A percentile compares a stretch with the other conserved stretches of the same genome.
These are phyloP conservation scores for Aspergillus panamensis DNA, from an alignment of 495 filamentous ascomycete species.

Conservation along the genomic window DNA sequence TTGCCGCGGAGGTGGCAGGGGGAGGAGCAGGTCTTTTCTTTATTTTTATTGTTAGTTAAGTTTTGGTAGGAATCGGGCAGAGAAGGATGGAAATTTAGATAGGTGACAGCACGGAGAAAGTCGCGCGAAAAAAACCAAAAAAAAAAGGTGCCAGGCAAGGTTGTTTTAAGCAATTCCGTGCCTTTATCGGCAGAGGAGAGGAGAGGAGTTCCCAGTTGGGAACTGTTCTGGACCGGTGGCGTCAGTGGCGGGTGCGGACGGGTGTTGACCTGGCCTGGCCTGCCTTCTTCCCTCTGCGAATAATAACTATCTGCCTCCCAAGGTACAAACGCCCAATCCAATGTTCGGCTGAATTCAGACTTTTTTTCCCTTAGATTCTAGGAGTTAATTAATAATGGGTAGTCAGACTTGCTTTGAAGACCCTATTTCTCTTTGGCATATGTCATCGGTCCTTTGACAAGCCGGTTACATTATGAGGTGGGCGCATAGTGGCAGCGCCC, in stretches of 20 bases:
- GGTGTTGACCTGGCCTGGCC: conserved; percentile 10
- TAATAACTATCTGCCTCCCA: background rate
- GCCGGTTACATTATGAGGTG: background rate
- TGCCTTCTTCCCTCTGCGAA: background rate
- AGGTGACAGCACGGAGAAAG: background rate
- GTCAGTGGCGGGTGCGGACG: conserved; percentile 29
- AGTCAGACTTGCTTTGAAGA: no score
- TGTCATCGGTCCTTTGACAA: no score
- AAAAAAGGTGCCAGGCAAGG: no score
- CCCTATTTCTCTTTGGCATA: no score
- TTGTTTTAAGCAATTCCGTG: background rate
- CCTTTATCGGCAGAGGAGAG: conserved; percentile 2
- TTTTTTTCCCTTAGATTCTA: background rate
- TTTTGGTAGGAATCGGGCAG: background rate
- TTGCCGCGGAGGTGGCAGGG: background rate
- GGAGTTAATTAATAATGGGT: background rate
- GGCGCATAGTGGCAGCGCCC: conserved; percentile 7
- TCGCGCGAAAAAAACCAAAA: background rate
- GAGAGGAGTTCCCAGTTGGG: conserved; percentile 3
- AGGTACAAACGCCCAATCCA: conserved; percentile 5
- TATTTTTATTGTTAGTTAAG: no score
- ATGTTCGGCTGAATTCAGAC: conserved; percentile 2
- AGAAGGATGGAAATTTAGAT: background rate
- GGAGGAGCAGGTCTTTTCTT: background rate
- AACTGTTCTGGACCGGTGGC: conserved; percentile 22